These are phyloP conservation scores for Paramecium sonneborni DNA, from an alignment of 73 alveolate species.

Conservation along the genomic window DNA sequence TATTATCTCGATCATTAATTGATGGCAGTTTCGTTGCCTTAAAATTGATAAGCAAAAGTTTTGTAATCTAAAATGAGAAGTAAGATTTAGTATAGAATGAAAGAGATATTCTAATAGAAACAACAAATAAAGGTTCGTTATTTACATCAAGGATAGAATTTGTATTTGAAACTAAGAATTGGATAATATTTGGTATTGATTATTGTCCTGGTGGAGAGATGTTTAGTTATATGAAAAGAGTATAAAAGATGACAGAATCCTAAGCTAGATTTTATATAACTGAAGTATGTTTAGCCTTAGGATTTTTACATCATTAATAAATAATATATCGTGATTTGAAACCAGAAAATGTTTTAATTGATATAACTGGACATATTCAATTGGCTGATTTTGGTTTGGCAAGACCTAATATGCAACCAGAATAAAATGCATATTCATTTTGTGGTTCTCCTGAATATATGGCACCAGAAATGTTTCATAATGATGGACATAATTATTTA, in stretches of 20 bases:
- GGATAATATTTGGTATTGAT: slow-evolving; percentile 75
- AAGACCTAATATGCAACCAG: slow-evolving; percentile 50
- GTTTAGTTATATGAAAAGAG: slow-evolving; percentile 80
- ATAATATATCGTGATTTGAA: slow-evolving; percentile 88
- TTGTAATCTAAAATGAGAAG: slow-evolving; percentile 62
- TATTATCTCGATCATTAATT: slow-evolving; percentile 72
- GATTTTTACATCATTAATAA: slow-evolving; percentile 71
- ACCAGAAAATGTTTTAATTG: slow-evolving; percentile 85
- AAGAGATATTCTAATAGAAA: slow-evolving; percentile 56
- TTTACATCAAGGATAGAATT: slow-evolving; percentile 64
- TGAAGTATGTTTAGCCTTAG: slow-evolving; percentile 68
- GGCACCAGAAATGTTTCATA: slow-evolving; percentile 76
- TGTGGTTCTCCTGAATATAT: slow-evolving; percentile 81
- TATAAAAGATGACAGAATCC: slow-evolving; percentile 68
- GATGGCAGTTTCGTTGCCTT: slow-evolving; percentile 83
- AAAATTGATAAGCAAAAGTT: slow-evolving; percentile 69
- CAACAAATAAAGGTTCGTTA: slow-evolving; percentile 52
- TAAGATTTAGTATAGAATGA: slow-evolving; percentile 60
- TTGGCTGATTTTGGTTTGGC: slow-evolving; percentile 94
- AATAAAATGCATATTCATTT: slow-evolving; percentile 62
- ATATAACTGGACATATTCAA: slow-evolving; percentile 83
- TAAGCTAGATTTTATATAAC: slow-evolving; percentile 69
- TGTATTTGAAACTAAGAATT: slow-evolving; percentile 64
- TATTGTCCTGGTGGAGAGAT: slow-evolving; percentile 91
- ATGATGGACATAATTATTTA: slow-evolving; percentile 67